A percentile compares a stretch with the other conserved stretches of the same genome.
phyloP scores from a whole-genome alignment of 2,329 filamentous ascomycete genomes.

The Paraconiothyrium brasiliense region DNA sequence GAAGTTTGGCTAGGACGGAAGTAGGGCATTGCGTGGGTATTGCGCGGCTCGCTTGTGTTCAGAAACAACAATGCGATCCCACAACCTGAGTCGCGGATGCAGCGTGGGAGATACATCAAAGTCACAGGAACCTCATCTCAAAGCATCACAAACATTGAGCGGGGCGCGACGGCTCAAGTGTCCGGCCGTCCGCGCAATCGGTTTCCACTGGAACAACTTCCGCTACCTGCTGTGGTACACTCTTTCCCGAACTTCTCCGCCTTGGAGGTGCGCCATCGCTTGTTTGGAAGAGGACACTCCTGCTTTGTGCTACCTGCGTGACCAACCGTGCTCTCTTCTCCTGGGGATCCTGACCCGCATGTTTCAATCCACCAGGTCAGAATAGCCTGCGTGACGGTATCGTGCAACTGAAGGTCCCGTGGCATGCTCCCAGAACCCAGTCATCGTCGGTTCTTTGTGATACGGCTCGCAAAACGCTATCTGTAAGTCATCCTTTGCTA shows the following conservation, averaged over 20 bases:
- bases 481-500: constrained; percentile 54
- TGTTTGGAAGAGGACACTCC: constrained; percentile 38
- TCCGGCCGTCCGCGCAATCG: constrained; percentile 39
- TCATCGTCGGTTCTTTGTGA: constrained; percentile 43
- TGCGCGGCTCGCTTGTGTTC: constrained; percentile 35
- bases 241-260: constrained; percentile 48
- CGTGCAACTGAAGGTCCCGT: constrained; percentile 43
- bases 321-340: constrained; percentile 35
- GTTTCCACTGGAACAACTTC: constrained; percentile 36
- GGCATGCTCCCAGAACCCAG: constrained; percentile 39
- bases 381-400: constrained; percentile 43
- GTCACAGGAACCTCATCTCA: constrained; percentile 25
- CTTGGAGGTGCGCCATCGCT: constrained; percentile 31
- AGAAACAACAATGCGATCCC: constrained; percentile 16
- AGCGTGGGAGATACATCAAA: constrained; percentile 15
- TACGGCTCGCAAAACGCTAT: constrained; percentile 36
- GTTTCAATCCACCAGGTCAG: constrained; percentile 47
- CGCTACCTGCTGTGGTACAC: constrained; percentile 25
- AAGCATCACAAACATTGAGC: constrained; percentile 29
- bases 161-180: constrained; percentile 27
- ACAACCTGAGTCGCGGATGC: constrained; percentile 22
- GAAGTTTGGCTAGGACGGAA: constrained; percentile 31
- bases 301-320: constrained; percentile 41
- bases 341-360: constrained; percentile 38
- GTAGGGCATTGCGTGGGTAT: constrained; percentile 18